Conservation (phyloP, 768 basidiomycete species). For the Podaxis rugospora region DNA sequence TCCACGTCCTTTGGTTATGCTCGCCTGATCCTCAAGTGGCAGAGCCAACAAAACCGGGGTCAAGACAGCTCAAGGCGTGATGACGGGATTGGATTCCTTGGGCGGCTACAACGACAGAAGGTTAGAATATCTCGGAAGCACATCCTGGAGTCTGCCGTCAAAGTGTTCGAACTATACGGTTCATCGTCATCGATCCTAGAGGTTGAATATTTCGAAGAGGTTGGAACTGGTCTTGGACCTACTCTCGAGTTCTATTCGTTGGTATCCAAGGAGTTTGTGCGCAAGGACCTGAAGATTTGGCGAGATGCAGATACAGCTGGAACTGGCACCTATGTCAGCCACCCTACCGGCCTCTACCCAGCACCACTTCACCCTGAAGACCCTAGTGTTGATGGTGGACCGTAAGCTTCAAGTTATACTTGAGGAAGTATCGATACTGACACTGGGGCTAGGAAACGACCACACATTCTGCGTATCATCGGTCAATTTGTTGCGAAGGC, state of each 20-base stretch:
- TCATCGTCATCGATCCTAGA: constrained; percentile 92
- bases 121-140: constrained; percentile 94
- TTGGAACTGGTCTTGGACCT: constrained; percentile 95
- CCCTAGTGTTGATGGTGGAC: constrained; percentile 66
- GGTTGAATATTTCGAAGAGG: constrained; percentile 98
- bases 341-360: constrained; percentile 85
- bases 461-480: constrained; percentile 83
- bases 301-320: constrained; percentile 70
- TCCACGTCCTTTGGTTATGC: constrained; percentile 98
- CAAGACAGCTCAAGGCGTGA: constrained; percentile 81
- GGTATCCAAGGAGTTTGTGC: constrained; percentile 92
- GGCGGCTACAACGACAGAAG: constrained; percentile 91
- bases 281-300: constrained; percentile 88
- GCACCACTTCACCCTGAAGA: constrained; percentile 73
- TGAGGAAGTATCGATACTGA: constrained; percentile 5
- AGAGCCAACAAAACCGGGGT: constrained; percentile 76
- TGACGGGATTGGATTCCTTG: constrained; percentile 89
- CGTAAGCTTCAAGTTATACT: constrained; percentile 40
- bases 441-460: constrained; percentile 57
- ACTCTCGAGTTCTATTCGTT: constrained; percentile 99
- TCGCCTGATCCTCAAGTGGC: constrained; percentile 92
- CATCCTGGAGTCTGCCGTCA: constrained; percentile 92
- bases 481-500: constrained; percentile 98
- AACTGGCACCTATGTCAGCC: constrained; percentile 70
- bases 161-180: constrained; percentile 95